Percentiles rank a stretch among this genome's conserved stretches.
phyloP scores from a whole-genome alignment of 1,284 basidiomycete genomes.

The Malassezia nana region DNA sequence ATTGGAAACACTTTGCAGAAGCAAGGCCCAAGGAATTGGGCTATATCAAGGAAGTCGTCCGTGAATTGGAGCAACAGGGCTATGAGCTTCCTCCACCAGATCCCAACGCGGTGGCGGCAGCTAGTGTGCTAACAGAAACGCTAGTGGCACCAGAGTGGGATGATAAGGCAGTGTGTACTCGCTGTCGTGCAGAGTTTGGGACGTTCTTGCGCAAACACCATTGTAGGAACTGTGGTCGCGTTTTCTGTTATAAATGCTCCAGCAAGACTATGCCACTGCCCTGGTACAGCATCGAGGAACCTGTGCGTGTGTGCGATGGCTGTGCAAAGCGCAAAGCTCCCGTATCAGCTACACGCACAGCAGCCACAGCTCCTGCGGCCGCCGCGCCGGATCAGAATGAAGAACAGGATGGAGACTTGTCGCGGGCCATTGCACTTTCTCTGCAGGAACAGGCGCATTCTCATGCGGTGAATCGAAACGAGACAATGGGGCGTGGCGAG shows the following conservation, averaged over 20 bases:
- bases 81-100: slow-evolving; percentile 75
- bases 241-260: slow-evolving; percentile 90
- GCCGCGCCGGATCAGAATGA: background rate
- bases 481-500: slow-evolving; percentile 55
- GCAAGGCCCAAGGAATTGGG: slow-evolving; percentile 56
- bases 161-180: slow-evolving; percentile 85
- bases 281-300: slow-evolving; percentile 84
- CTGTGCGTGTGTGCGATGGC: slow-evolving; percentile 86
- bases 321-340: slow-evolving; percentile 52
- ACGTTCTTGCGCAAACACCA: slow-evolving; percentile 98
- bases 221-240: slow-evolving; percentile 92
- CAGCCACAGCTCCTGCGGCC: slow-evolving; percentile 12
- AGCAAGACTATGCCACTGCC: slow-evolving; percentile 74
- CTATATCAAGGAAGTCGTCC: slow-evolving; percentile 43
- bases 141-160: slow-evolving; percentile 77
- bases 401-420: slow-evolving; percentile 72
- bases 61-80: slow-evolving; percentile 51
- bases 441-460: slow-evolving; percentile 56
- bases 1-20: slow-evolving; percentile 84
- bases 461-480: slow-evolving; percentile 47
- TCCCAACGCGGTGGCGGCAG: slow-evolving; percentile 53
- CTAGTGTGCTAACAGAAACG: slow-evolving; percentile 40
- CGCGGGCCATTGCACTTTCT: slow-evolving; percentile 83
- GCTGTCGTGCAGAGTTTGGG: slow-evolving; percentile 80
- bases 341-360: background rate